Base-by-base conservation (phyloP, 768 basidiomycete genomes). In the Pisolithus sp. region DNA sequence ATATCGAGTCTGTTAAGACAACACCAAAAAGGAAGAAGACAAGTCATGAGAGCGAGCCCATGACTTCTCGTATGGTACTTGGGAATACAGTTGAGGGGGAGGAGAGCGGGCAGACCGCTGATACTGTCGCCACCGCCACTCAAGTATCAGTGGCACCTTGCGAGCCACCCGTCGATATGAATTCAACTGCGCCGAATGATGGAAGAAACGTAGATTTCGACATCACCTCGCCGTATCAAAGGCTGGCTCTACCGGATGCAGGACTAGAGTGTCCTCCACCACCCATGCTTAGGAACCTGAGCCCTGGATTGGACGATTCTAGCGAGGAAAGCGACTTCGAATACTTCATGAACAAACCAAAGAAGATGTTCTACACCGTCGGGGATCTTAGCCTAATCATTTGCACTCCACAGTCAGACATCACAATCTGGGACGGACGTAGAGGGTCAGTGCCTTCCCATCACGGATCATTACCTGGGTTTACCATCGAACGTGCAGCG, bases 341-440 rank as follows among this genome's bases (percentile, higher is more conserved):
- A 28, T 34, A 4, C 9, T n/a, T 24, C n/a, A 28, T 7, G 12
- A 41, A 13, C 5, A 28, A 28, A 18, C 37, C 15, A 17, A 46
- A 2, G 17, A 30, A 44, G 21, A 45, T 36, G 18, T 34, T 15
- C 12, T 26, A 45, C 12, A 30, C 39, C 6, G 24, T 46, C 18
- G 39, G 56, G 10, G 56, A 63, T 12, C 15, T 68, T 7, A 49
- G 37, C 10, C 48, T 66, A 7, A 4, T 38, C n/a, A 59, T 62
- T 17, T 34, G 41, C 4, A 37, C 57, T 3, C 44, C 50, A n/a
- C 51, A 59, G 24, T 44, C 39, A 3, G 46, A 66, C 10, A 23
- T 62, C 30, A 66, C 62, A 3, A 53, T 65, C 50, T 66, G 64
- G 66, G 66, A 66, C 12, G 58, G 53, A 18, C 48, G 53, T 4